These are phyloP conservation scores for Fusarium nurragi DNA, from an alignment of 2,329 filamentous ascomycete genomes.

Conservation along the genomic window DNA sequence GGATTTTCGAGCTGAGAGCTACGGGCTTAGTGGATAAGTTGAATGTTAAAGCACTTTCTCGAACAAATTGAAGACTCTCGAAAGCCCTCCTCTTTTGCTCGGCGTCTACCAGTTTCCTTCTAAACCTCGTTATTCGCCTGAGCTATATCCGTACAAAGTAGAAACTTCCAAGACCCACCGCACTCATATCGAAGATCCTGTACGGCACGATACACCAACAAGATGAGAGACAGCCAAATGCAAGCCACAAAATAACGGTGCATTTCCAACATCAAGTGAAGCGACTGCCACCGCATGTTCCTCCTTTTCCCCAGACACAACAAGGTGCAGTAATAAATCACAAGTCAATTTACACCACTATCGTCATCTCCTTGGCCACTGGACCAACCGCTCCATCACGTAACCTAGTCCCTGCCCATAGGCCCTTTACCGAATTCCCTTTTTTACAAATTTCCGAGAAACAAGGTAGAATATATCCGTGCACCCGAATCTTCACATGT, in stretches of 20 bases:
- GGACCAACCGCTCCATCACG: constrained; percentile 17
- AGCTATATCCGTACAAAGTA: background rate
- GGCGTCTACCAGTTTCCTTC: background rate
- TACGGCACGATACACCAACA: constrained; percentile 8
- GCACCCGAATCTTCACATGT: constrained; percentile 29
- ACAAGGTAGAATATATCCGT: constrained; percentile 14
- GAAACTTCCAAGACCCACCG: constrained; percentile 17
- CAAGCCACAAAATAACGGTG: constrained; percentile 12
- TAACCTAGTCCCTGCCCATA: constrained; percentile 10
- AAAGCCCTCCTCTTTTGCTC: background rate
- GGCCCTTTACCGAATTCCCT: constrained; percentile 6
- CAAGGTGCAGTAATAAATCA: constrained; percentile 19
- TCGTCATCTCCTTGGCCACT: constrained; percentile 3
- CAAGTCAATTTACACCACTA: constrained; percentile 32
- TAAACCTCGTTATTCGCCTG: background rate
- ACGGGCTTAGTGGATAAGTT: constrained; percentile 4
- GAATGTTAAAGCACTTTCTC: constrained; percentile 3
- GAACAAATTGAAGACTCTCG: background rate
- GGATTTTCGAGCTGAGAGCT: constrained; percentile 30
- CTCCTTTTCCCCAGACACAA: constrained; percentile 8
- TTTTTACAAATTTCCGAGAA: constrained; percentile 26
- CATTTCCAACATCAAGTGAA: background rate
- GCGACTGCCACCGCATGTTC: background rate
- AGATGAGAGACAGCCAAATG: constrained; percentile 11
- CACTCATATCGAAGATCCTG: constrained; percentile 38